These are phyloP conservation scores for Globisporangium acanthophoron DNA, from an alignment of 352 stramenopile species.

Conservation along the genomic window DNA sequence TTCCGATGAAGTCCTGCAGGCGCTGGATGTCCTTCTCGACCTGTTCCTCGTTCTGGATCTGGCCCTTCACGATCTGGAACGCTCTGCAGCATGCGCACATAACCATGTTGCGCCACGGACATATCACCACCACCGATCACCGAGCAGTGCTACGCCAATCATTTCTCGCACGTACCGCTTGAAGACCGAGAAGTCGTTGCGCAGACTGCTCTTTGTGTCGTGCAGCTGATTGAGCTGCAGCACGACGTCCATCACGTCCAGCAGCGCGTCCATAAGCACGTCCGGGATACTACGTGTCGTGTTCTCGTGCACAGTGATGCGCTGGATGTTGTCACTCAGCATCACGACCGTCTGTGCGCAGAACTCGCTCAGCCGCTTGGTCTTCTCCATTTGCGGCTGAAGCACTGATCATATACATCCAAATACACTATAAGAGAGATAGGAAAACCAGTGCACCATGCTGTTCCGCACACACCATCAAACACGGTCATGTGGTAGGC, in stretches of 20 bases:
- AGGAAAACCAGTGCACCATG: background rate
- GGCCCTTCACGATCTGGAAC: conserved; percentile 38
- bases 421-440: background rate
- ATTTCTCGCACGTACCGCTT: conserved; percentile 33
- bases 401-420: conserved; percentile 27
- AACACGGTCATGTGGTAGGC: conserved; percentile 48
- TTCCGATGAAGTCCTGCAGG: conserved; percentile 61
- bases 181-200: conserved; percentile 72
- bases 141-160: background rate
- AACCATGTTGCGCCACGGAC: too few species aligned
- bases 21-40: conserved; percentile 50
- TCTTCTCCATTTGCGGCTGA: conserved; percentile 50
- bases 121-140: too few species aligned
- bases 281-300: conserved; percentile 57
- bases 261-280: conserved; percentile 47
- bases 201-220: conserved; percentile 59
- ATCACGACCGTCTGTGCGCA: conserved; percentile 51
- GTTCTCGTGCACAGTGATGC: conserved; percentile 60
- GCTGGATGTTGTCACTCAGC: conserved; percentile 67
- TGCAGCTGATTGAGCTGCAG: conserved; percentile 63
- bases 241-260: conserved; percentile 57
- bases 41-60: conserved; percentile 29
- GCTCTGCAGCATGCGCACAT: conserved; percentile 20
- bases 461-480: background rate
- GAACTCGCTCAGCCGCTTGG: conserved; percentile 50